A percentile compares a stretch with the other conserved stretches of the same genome.
Evolutionary conservation across 345 rosid species (phyloP).

Genomic region (Moricandia arvensis): DNA sequence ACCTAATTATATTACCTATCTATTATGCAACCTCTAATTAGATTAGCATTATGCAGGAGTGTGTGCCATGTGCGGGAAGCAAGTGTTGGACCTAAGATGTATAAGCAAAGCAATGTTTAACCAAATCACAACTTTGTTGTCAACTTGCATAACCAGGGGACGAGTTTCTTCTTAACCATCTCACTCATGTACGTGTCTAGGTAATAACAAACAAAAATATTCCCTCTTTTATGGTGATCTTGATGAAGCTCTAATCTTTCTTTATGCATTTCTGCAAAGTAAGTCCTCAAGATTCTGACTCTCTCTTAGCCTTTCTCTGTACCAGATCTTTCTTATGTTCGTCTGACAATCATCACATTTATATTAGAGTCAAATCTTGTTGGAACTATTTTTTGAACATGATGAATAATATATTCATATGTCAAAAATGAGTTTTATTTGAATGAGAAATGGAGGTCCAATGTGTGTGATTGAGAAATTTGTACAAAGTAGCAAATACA

Average conservation of each 20-base stretch:
- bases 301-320: too few relatives aligned
- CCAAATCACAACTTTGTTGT: neutral
- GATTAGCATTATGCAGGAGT: constrained; percentile 55
- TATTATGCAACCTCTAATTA: neutral
- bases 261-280: too few relatives aligned
- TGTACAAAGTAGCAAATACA: too few relatives aligned
- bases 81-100: constrained; percentile 93
- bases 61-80: constrained; percentile 99
- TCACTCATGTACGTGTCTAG: neutral
- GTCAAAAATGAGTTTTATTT: too few relatives aligned
- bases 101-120: constrained; percentile 94
- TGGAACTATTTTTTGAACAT: too few relatives aligned
- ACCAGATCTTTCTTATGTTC: too few relatives aligned
- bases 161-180: neutral
- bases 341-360: too few relatives aligned
- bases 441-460: too few relatives aligned
- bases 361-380: too few relatives aligned
- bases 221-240: neutral
- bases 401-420: too few relatives aligned
- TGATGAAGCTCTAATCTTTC: neutral
- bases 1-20: neutral
- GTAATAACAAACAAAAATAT: neutral
- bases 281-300: too few relatives aligned
- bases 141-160: neutral
- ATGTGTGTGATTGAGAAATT: too few relatives aligned